These are phyloP conservation scores for Penicillium sp. DNA, from an alignment of 2,329 filamentous ascomycete genomes.

Conservation along the genomic window DNA sequence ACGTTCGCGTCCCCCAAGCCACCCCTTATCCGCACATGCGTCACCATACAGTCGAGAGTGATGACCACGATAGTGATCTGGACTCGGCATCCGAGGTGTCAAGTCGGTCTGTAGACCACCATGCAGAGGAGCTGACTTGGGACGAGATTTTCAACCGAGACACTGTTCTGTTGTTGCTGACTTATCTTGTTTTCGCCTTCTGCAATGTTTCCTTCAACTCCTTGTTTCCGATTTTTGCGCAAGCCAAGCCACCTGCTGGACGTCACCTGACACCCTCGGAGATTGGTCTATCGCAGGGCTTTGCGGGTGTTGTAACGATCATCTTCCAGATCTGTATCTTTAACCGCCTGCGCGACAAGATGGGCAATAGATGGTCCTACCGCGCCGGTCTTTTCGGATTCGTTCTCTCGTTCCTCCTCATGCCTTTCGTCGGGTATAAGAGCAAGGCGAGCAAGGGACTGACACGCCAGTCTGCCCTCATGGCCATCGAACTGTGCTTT, in stretches of 20 bases:
- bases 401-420: conserved; percentile 78
- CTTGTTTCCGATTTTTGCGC: conserved; percentile 89
- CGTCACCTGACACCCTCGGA: conserved; percentile 74
- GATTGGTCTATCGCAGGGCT: conserved; percentile 83
- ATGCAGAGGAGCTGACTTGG: conserved; percentile 54
- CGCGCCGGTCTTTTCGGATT: conserved; percentile 77
- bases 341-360: conserved; percentile 72
- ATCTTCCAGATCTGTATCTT: conserved; percentile 88
- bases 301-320: conserved; percentile 84
- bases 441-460: conserved; percentile 63
- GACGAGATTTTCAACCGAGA: conserved; percentile 75
- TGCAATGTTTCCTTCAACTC: conserved; percentile 95
- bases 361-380: conserved; percentile 88
- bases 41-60: conserved; percentile 26
- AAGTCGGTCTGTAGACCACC: conserved; percentile 45
- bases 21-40: conserved; percentile 35
- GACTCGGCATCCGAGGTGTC: conserved; percentile 49
- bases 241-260: conserved; percentile 74
- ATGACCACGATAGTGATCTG: conserved; percentile 48
- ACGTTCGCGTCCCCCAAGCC: conserved; percentile 49
- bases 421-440: conserved; percentile 87
- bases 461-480: conserved; percentile 66
- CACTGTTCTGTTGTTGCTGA: conserved; percentile 77
- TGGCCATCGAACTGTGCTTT: conserved; percentile 80
- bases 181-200: conserved; percentile 91